phyloP scores from a whole-genome alignment of 108 stramenopile genomes.

The Fistulifera pelliculosa region DNA sequence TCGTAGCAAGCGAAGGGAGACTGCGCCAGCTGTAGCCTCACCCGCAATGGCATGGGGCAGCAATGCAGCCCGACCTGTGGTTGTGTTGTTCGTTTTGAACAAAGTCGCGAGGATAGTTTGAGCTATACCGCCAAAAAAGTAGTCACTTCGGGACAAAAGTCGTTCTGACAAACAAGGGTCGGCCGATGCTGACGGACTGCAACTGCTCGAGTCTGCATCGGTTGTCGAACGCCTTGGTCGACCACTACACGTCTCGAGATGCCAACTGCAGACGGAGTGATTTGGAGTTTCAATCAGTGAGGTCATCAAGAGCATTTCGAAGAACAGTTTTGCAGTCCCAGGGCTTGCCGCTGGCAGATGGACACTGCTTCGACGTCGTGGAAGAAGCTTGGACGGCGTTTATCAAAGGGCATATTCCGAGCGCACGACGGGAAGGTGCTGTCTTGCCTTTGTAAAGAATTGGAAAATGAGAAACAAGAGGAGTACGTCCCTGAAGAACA shows the following conservation, averaged over 20 bases:
- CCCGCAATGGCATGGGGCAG: slow-evolving; percentile 55
- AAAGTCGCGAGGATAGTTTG: slow-evolving; percentile 22
- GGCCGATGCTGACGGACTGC: slow-evolving; percentile 62
- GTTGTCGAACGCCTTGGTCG: slow-evolving; percentile 37
- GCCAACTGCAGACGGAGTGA: slow-evolving; percentile 16
- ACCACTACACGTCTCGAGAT: slow-evolving; percentile 12
- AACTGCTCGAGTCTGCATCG: slow-evolving; percentile 57
- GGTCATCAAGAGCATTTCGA: slow-evolving; percentile 55
- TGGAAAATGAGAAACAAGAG: too few species aligned
- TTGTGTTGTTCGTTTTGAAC: slow-evolving; percentile 67
- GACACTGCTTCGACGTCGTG: slow-evolving; percentile 74
- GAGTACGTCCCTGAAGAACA: too few species aligned
- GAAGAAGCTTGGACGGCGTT: slow-evolving; percentile 65
- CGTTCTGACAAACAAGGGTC: slow-evolving; percentile 14
- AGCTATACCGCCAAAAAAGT: slow-evolving; percentile 61
- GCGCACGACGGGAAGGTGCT: slow-evolving; percentile 10
- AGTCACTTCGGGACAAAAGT: slow-evolving; percentile 14
- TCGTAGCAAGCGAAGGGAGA: too few species aligned
- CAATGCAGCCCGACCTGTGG: slow-evolving; percentile 74
- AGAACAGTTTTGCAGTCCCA: slow-evolving; percentile 46
- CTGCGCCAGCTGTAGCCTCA: slow-evolving; percentile 1
- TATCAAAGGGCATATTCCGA: slow-evolving; percentile 28
- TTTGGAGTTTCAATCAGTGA: slow-evolving; percentile 33
- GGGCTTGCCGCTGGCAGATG: slow-evolving; percentile 22
- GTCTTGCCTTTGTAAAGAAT: too few species aligned